Percentiles rank a stretch among this genome's conserved stretches.
Evolutionary conservation across 2,329 filamentous ascomycete genomes (phyloP).

Genomic region (Beauveria medogensis): DNA sequence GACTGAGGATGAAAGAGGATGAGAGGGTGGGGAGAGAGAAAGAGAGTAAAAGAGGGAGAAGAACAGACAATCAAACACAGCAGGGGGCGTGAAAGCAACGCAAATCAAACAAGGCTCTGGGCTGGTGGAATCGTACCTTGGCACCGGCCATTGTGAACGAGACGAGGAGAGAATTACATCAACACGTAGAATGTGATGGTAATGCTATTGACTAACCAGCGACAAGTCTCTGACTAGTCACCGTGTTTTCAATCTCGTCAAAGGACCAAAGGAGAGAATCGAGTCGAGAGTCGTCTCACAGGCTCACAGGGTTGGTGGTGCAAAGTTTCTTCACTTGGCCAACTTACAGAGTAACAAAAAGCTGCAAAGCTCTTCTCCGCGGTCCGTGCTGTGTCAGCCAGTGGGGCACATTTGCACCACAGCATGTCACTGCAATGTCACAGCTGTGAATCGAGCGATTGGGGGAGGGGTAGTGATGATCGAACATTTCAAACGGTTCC

Average conservation of each 20-base stretch:
- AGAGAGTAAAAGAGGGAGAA: neutral
- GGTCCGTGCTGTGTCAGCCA: slow-evolving; percentile 6
- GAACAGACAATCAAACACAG: neutral
- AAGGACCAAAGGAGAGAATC: neutral
- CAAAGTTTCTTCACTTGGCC: slow-evolving; percentile 9
- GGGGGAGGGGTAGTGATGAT: neutral
- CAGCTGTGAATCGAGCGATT: neutral
- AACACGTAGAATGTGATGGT: neutral
- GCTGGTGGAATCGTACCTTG: slow-evolving; percentile 5
- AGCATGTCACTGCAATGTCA: slow-evolving; percentile 9
- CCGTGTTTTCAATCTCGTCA: neutral
- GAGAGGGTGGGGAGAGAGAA: no score
- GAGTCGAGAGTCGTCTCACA: neutral
- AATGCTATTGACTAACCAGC: neutral
- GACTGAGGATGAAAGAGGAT: no score
- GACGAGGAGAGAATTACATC: slow-evolving; percentile 6
- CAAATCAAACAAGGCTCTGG: neutral
- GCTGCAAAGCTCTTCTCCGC: neutral
- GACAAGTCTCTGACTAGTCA: neutral
- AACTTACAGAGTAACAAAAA: neutral
- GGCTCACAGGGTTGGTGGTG: neutral
- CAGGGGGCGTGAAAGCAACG: neutral
- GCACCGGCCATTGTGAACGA: slow-evolving; percentile 6
- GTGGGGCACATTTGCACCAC: neutral
- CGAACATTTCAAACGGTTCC: neutral